Conservation (phyloP, 2,329 filamentous ascomycete genomes). For the Scedosporium apiospermum region DNA sequence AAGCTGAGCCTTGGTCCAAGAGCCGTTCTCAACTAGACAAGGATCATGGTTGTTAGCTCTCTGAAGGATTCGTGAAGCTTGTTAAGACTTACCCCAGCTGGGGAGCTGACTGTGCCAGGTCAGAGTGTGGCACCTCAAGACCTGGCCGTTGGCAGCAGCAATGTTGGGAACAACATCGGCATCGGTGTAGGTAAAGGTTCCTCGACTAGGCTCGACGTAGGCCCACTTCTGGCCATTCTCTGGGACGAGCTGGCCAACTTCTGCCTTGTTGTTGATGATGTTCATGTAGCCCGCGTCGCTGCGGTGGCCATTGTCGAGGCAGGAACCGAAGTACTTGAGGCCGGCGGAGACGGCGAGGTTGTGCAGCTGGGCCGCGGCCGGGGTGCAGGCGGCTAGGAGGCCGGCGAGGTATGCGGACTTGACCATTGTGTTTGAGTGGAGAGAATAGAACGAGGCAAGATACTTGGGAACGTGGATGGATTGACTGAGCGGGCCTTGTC, state of each 20-base stretch:
- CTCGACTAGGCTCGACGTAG: constrained; percentile 34
- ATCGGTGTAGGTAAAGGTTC: constrained; percentile 44
- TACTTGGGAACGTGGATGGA: not conserved
- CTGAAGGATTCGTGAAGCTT: constrained; percentile 25
- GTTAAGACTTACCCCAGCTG: constrained; percentile 43
- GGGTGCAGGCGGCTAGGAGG: not conserved
- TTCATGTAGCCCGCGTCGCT: constrained; percentile 27
- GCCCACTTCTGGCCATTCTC: constrained; percentile 69
- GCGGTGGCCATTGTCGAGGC: constrained; percentile 27
- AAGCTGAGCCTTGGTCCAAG: constrained; percentile 30
- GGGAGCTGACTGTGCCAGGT: constrained; percentile 54
- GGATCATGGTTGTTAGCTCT: too few relatives aligned
- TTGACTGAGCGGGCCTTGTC: not conserved
- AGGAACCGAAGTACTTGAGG: constrained; percentile 10
- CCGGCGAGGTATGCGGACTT: not conserved
- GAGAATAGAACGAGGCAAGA: not conserved
- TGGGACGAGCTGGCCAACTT: constrained; percentile 56
- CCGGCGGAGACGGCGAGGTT: constrained; percentile 6
- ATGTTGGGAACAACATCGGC: constrained; percentile 52
- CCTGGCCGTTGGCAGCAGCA: constrained; percentile 44
- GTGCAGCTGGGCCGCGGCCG: constrained; percentile 7
- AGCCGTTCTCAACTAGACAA: not conserved
- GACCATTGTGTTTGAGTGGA: not conserved
- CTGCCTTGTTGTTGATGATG: constrained; percentile 29
- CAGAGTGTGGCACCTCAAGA: constrained; percentile 56